Base-by-base conservation (phyloP, 2,329 filamentous ascomycete genomes). In the Sclerotiophoma versabilis region DNA sequence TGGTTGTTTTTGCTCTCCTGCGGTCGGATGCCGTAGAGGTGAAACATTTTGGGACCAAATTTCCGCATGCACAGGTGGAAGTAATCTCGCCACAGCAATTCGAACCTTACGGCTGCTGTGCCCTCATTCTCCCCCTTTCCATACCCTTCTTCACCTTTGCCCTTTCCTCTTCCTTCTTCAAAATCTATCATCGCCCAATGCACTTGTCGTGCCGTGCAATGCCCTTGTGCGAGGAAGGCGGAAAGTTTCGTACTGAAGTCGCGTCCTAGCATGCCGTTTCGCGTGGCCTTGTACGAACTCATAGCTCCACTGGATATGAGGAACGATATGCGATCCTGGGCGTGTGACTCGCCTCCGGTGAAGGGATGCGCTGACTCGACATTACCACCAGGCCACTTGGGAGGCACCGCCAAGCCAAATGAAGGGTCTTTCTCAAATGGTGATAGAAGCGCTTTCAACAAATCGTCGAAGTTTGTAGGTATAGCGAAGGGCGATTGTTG, bases 211-310 rank as follows among this genome's bases (percentile, higher is more conserved):
- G 89, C 87, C 0, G 89, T 89, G 36, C 93, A 79, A 63, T 85
- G 89, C 3, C 91, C 91, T 11, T 90, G 81, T 0, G 89, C 83
- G 0, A 93, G 80, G 69, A 86, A 93, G 0, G 85, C 87, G 0
- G 90, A 91, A 0, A 93, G 77, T 57, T 92, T 93, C 3, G 89
- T 92, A 64, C 87, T 90, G 66, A 87, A 92, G 60, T 91, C 87
- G 1, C 79, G 69, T 1, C 89, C 90, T 0, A 92, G 71, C 1
- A 92, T 79, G 0, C 87, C 88, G 54, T 93, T 92, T 2, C 89
- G 83, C 0, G 87, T 90, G 15, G 84, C 80, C 66, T 90, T 88
- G 72, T 93, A 93, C 1, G 76, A 74, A 0, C 79, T 83, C 74
- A 89, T 84, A 6, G 81, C 77, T 1, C 87, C 87, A 1, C 81